Evolutionary conservation across 2,329 filamentous ascomycete species (phyloP).

Genomic region (Ophiocordyceps unilateralis): DNA sequence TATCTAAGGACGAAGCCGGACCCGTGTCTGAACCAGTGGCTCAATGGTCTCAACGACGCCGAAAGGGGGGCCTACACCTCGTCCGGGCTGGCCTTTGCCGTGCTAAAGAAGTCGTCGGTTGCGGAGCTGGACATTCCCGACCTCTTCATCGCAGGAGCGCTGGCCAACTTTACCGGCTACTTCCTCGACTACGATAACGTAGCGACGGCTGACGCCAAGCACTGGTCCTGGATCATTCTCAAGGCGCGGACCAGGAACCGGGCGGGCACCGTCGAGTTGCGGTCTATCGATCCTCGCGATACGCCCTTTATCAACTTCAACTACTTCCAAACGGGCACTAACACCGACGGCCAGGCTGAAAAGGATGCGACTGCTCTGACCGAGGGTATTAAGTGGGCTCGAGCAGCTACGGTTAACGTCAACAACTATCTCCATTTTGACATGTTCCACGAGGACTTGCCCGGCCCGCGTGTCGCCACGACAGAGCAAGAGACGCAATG

Average conservation of each 20-base stretch:
- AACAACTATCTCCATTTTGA: conserved; percentile 1
- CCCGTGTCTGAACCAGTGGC: conserved; percentile 18
- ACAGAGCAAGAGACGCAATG: conserved; percentile 27
- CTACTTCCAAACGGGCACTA: conserved; percentile 35
- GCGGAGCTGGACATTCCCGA: conserved; percentile 9
- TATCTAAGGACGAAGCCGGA: conserved; percentile 4
- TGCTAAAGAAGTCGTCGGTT: conserved; percentile 12
- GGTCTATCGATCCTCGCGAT: conserved; percentile 44
- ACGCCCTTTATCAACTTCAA: conserved; percentile 45
- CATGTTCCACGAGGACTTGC: conserved; percentile 7
- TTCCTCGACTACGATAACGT: conserved; percentile 9
- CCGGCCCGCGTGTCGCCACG: conserved; percentile 18
- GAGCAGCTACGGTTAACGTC: conserved; percentile 18
- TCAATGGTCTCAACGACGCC: neutral
- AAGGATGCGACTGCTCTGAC: conserved; percentile 28
- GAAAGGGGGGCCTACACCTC: conserved; percentile 9
- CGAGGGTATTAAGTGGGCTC: conserved; percentile 35
- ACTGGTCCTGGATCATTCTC: conserved; percentile 23
- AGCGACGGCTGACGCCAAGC: conserved; percentile 11
- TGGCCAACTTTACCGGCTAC: conserved; percentile 11
- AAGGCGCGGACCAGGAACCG: conserved; percentile 46
- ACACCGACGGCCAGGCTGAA: conserved; percentile 26
- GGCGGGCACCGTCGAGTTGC: conserved; percentile 43
- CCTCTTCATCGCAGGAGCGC: conserved; percentile 12
- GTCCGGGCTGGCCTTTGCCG: conserved; percentile 7